Evolutionary conservation across 2,329 filamentous ascomycete genomes (phyloP), one percentile per base, ranked within the genome.

Genomic region (Pseudogymnoascus sp.): DNA sequence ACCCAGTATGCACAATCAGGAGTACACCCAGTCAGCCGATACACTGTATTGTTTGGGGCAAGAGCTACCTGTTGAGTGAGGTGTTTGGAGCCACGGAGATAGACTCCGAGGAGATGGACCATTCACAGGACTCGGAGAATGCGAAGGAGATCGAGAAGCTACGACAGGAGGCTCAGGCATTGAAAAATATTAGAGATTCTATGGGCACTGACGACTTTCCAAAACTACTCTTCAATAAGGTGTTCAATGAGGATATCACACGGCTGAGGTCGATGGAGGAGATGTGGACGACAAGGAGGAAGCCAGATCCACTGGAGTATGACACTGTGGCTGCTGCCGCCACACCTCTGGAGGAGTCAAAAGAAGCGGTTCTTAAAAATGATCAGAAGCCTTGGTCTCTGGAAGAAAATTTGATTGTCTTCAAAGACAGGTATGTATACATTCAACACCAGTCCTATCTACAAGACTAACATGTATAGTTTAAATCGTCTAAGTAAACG

Each of bases 41-140:
- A 45, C 95, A 99, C 76, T 97, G 95, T 78, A 99, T 99, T 65
- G 93, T 99, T 1, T 99, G 95, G 95, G 93, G 85, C 18, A 99
- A 97, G 78, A 96, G 92, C 74, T 99, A 97, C 74, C 82, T 99
- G 7, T 84, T 99, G 65, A 95, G 79, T 67, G 95, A 99, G 75
- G 87, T 99, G 6, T 99, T 97, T 69, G 95, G 95, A 16, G 85
- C 86, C 2, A 96, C 91, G 69, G 93, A 97, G 75, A 91, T 97
- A 65, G 89, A 93, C 66, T 83, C 89, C 1, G 83, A 87, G 1
- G 85, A 88, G 40, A 84, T 97, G 65, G 93, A 97, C 71, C 85
- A 90, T 67, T 88, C 89, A 1, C 84, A 88, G 68, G 88, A 96
- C 72, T 81, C 85, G 5, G 91, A 96, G 59, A 96, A 97, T 74